phyloP scores from a whole-genome alignment of 495 filamentous ascomycete species.

The Penicillium odoratum region DNA sequence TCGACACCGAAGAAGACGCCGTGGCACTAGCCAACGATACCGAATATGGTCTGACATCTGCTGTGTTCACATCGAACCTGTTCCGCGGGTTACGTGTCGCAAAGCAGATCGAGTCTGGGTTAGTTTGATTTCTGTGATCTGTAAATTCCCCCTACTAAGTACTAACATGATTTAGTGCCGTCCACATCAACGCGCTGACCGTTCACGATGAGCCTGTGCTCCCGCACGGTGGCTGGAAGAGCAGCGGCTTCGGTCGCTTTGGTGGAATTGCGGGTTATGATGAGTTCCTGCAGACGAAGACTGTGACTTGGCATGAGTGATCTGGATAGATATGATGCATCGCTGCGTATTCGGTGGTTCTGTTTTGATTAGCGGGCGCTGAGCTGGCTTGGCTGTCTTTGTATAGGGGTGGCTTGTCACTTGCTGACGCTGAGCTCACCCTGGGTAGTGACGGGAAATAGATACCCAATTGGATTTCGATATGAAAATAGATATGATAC shows the following conservation, averaged over 20 bases:
- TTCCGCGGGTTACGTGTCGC: constrained; percentile 49
- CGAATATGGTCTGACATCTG: constrained; percentile 50
- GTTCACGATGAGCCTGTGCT: constrained; percentile 79
- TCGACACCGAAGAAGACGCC: constrained; percentile 51
- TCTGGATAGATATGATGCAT: background rate
- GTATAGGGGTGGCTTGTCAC: background rate
- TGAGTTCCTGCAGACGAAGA: constrained; percentile 86
- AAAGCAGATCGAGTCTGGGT: constrained; percentile 52
- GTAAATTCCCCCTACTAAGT: background rate
- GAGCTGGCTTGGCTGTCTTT: constrained; percentile 14
- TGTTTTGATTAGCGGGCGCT: constrained; percentile 2
- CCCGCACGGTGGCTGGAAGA: constrained; percentile 86
- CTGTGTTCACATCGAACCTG: constrained; percentile 50
- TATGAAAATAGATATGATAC: background rate
- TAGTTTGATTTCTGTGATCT: constrained; percentile 12
- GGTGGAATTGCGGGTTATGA: constrained; percentile 55
- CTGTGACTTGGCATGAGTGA: constrained; percentile 63
- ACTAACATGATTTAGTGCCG: constrained; percentile 45
- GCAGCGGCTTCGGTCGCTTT: constrained; percentile 77
- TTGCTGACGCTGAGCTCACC: background rate
- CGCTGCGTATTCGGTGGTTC: background rate
- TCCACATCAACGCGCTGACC: constrained; percentile 86
- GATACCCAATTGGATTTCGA: constrained; percentile 3
- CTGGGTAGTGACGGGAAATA: background rate
- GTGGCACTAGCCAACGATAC: constrained; percentile 52